phyloP scores from a whole-genome alignment of 768 basidiomycete genomes.

The Aureoboletus auriporus region DNA sequence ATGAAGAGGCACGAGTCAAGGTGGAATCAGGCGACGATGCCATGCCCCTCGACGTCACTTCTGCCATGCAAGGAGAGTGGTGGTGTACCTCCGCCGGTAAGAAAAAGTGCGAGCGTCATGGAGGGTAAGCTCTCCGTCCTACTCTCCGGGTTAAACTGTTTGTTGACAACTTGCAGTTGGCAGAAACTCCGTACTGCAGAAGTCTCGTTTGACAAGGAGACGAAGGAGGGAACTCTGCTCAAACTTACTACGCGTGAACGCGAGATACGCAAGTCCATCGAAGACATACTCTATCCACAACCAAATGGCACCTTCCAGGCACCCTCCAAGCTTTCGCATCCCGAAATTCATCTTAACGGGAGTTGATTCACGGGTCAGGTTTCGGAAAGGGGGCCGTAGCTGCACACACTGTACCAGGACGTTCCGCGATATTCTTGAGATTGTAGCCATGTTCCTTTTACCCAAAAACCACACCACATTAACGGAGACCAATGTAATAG shows the following conservation, averaged over 20 bases:
- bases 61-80: conserved; percentile 49
- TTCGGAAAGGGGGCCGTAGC: conserved; percentile 45
- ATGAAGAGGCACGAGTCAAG: conserved; percentile 47
- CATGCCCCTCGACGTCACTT: conserved; percentile 34
- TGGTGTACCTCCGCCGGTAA: conserved; percentile 81
- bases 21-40: conserved; percentile 31
- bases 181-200: conserved; percentile 72
- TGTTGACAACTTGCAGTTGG: conserved; percentile 49
- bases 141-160: background rate
- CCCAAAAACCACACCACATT: background rate
- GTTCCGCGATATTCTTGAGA: conserved; percentile 6
- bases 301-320: conserved; percentile 33
- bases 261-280: conserved; percentile 72
- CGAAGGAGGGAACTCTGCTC: conserved; percentile 61
- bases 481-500: conserved; percentile 12
- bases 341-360: conserved; percentile 44
- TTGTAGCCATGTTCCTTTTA: conserved; percentile 15
- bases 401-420: background rate
- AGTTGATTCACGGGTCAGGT: conserved; percentile 31
- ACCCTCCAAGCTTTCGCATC: conserved; percentile 31
- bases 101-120: conserved; percentile 74
- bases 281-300: conserved; percentile 61
- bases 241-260: conserved; percentile 73
- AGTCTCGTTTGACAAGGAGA: conserved; percentile 70
- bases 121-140: conserved; percentile 46